phyloP scores from a whole-genome alignment of 2,329 filamentous ascomycete genomes.

The Trichoderma pleuroti region DNA sequence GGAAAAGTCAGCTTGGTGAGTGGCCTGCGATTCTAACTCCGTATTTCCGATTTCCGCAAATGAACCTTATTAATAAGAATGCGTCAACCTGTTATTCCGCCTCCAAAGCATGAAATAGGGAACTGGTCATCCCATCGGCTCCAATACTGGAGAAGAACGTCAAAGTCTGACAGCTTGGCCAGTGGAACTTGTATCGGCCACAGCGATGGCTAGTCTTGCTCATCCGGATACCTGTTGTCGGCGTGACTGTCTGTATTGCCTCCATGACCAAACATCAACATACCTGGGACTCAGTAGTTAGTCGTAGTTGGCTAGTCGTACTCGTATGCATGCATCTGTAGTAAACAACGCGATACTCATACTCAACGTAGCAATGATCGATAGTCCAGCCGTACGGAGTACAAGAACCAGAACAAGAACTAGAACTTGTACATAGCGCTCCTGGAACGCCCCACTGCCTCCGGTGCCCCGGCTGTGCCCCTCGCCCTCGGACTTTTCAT shows the following conservation, averaged over 20 bases:
- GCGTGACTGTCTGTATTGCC: neutral
- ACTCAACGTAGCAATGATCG: neutral
- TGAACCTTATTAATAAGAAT: constrained; percentile 6
- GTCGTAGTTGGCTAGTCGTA: neutral
- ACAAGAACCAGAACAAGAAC: too few relatives aligned
- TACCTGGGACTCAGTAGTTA: neutral
- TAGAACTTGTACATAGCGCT: neutral
- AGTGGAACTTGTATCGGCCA: constrained; percentile 1
- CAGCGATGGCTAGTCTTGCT: neutral
- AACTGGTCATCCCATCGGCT: neutral
- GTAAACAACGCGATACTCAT: neutral
- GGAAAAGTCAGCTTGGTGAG: neutral
- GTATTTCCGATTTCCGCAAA: constrained; percentile 3
- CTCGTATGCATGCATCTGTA: neutral
- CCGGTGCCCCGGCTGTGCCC: constrained; percentile 2
- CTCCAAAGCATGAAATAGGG: neutral
- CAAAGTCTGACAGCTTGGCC: neutral
- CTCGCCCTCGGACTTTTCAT: constrained; percentile 3
- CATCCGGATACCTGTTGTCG: neutral
- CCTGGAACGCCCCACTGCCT: neutral
- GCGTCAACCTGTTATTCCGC: neutral
- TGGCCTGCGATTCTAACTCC: neutral
- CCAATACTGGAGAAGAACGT: neutral
- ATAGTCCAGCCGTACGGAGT: neutral
- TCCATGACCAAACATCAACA: neutral